Conservation (phyloP, 2,329 filamentous ascomycete species). For the Colletotrichum viniferum region DNA sequence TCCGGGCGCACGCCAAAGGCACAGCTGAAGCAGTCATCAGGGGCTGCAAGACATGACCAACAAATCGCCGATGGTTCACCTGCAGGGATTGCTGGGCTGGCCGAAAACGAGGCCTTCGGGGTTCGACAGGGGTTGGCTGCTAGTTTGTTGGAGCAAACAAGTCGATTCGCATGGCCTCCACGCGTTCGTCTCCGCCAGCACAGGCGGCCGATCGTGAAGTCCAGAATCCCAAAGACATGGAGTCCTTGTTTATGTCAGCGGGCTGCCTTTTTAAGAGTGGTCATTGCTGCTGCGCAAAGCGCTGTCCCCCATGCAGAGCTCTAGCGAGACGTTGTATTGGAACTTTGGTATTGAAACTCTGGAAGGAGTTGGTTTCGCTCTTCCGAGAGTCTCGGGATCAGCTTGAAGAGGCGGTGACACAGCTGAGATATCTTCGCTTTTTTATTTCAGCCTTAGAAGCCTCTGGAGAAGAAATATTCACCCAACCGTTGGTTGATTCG, state of each 20-base stretch:
- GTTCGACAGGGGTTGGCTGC: background rate
- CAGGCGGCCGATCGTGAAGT: background rate
- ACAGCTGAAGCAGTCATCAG: background rate
- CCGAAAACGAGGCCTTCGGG: background rate
- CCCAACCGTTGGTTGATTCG: background rate
- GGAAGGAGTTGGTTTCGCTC: background rate
- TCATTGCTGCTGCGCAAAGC: background rate
- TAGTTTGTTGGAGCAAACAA: conserved; percentile 13
- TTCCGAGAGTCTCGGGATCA: background rate
- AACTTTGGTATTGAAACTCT: background rate
- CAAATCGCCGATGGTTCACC: background rate
- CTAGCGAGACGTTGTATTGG: background rate
- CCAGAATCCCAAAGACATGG: background rate
- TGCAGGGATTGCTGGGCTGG: background rate
- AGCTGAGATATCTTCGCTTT: background rate
- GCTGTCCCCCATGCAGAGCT: background rate
- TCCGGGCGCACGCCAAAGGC: background rate
- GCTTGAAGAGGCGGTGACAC: background rate
- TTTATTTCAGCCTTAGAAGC: background rate
- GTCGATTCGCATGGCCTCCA: background rate
- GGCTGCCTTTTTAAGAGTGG: background rate
- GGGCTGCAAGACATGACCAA: background rate
- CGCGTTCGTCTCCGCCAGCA: background rate
- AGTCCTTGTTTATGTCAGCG: background rate
- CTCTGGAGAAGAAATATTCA: background rate